Percentiles rank a stretch among this genome's conserved stretches.
Conservation (phyloP, 441 rosid genomes). For the Erodium moschatum region DNA sequence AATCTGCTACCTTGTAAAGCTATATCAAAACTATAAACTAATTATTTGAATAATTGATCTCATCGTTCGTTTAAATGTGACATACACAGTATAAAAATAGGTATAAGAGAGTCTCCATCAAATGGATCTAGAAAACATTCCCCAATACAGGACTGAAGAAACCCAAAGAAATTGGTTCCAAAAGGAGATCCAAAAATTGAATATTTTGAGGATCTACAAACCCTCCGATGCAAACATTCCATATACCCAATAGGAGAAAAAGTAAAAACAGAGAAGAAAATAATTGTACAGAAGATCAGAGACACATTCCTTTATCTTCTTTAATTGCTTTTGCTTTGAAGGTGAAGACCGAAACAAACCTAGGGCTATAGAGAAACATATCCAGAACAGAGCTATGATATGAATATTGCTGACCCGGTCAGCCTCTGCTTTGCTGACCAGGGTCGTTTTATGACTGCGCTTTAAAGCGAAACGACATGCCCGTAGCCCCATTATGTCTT, state of each 20-base stretch:
- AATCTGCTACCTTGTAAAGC: not conserved
- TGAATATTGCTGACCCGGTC: not conserved
- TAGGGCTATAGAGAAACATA: not conserved
- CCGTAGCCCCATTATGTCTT: conserved; percentile 25
- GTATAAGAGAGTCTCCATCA: no score
- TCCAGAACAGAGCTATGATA: not conserved
- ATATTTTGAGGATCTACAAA: not conserved
- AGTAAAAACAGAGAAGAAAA: not conserved
- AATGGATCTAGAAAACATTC: not conserved
- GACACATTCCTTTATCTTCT: not conserved
- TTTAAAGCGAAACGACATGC: conserved; percentile 27
- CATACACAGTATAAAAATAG: no score
- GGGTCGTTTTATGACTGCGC: conserved; percentile 23
- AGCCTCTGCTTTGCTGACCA: conserved; percentile 21
- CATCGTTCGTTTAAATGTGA: no score
- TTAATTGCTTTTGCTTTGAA: conserved; percentile 30
- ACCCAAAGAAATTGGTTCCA: not conserved
- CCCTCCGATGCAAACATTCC: not conserved
- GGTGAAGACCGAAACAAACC: conserved; percentile 30
- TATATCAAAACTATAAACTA: not conserved
- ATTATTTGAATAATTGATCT: no score
- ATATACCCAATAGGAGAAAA: not conserved
- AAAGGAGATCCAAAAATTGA: not conserved
- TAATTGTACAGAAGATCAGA: not conserved
- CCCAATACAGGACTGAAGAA: not conserved